A percentile compares a stretch with the other conserved stretches of the same genome.
phyloP scores from a whole-genome alignment of 1,139 yeast species.

The Protomyces pachydermus region DNA sequence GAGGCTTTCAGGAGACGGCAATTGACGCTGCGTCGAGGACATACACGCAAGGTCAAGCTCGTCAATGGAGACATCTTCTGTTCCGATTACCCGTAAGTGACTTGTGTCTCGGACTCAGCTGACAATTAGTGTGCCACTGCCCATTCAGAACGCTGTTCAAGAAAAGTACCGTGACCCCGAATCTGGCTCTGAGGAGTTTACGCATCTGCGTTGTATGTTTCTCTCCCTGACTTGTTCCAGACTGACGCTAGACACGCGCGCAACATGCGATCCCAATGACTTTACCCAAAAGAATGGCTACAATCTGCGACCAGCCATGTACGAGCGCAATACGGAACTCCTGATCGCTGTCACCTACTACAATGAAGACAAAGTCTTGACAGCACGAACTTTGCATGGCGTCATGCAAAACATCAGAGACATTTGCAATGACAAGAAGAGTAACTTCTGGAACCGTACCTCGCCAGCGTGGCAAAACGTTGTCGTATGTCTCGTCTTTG shows the following conservation, averaged over 20 bases:
- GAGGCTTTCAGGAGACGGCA: conserved; percentile 18
- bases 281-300: conserved; percentile 64
- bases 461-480: conserved; percentile 93
- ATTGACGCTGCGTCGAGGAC: conserved; percentile 49
- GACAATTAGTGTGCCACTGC: conserved; percentile 50
- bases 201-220: conserved; percentile 50
- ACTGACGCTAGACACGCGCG: conserved; percentile 58
- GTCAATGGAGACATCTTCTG: conserved; percentile 67
- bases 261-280: conserved; percentile 77
- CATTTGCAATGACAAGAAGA: conserved; percentile 62
- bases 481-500: conserved; percentile 83
- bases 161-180: conserved; percentile 54
- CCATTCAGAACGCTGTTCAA: conserved; percentile 56
- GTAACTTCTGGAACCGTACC: conserved; percentile 56
- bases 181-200: conserved; percentile 62
- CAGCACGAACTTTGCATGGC: conserved; percentile 89
- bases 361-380: conserved; percentile 80
- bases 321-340: conserved; percentile 79
- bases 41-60: conserved; percentile 59
- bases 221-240: background rate
- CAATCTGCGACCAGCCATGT: conserved; percentile 65
- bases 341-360: conserved; percentile 88
- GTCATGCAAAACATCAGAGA: conserved; percentile 88
- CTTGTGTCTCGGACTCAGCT: background rate
- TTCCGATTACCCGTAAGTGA: conserved; percentile 57